Evolutionary conservation across 78 protist species (phyloP).

Genomic region (Emiliania huxleyi): DNA sequence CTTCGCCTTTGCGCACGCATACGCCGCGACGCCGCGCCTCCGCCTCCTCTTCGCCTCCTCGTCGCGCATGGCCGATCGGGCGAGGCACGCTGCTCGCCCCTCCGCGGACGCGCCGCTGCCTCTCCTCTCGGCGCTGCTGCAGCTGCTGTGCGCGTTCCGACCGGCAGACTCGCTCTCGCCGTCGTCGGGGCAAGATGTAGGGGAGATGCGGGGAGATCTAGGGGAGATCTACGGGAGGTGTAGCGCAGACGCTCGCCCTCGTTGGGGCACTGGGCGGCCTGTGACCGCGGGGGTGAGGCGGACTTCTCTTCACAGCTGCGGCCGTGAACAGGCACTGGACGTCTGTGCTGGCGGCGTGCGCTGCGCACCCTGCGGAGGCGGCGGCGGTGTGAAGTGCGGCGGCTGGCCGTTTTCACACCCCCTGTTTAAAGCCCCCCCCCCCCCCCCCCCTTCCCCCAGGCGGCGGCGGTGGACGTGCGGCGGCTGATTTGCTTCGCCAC

Average conservation of each 20-base stretch:
- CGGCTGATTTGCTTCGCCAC: background rate
- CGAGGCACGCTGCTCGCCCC: too few species aligned
- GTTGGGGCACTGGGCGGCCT: too few species aligned
- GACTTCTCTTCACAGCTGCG: too few species aligned
- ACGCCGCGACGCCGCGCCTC: background rate
- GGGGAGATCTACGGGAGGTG: too few species aligned
- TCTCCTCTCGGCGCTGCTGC: too few species aligned
- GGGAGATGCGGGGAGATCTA: background rate
- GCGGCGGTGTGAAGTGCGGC: background rate
- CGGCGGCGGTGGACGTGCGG: background rate
- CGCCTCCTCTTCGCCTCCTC: background rate
- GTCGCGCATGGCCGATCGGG: background rate
- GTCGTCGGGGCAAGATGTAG: background rate
- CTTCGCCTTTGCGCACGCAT: background rate
- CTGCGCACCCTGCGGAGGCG: background rate
- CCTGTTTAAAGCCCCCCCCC: too few species aligned
- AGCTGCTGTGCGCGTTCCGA: too few species aligned
- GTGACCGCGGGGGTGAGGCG: too few species aligned
- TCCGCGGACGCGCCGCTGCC: too few species aligned
- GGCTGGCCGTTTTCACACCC: too few species aligned
- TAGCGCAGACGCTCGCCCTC: too few species aligned
- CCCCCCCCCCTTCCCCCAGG: background rate
- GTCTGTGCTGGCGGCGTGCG: background rate
- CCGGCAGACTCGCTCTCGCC: background rate
- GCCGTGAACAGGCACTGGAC: too few species aligned